Evolutionary conservation across 2,329 filamentous ascomycete species (phyloP).

Genomic region (Botrytis deweyae): DNA sequence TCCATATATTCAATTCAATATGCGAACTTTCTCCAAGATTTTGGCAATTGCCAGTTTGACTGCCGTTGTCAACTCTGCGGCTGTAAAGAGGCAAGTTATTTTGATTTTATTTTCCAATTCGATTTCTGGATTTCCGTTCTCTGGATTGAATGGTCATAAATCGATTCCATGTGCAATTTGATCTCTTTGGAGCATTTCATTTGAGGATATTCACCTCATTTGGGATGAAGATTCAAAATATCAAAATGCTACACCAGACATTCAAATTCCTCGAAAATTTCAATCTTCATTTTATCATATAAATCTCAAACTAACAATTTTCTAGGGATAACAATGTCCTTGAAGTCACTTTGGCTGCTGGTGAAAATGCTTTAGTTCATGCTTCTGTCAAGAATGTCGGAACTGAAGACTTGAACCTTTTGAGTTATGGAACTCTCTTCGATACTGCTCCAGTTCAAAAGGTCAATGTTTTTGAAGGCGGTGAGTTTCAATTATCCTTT

Average conservation of each 20-base stretch:
- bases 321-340: conserved; percentile 35
- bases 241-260: background rate
- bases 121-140: too few species aligned
- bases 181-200: background rate
- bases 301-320: conserved; percentile 26
- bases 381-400: conserved; percentile 45
- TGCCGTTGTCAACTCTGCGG: conserved; percentile 23
- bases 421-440: conserved; percentile 45
- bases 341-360: conserved; percentile 33
- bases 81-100: conserved; percentile 8
- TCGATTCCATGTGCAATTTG: background rate
- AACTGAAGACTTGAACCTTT: conserved; percentile 41
- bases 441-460: conserved; percentile 46
- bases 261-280: background rate
- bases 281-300: background rate
- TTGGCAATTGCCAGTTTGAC: conserved; percentile 23
- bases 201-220: too few species aligned
- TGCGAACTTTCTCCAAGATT: conserved; percentile 13
- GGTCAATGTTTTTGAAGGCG: conserved; percentile 39
- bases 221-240: background rate
- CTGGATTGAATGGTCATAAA: background rate
- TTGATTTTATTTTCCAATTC: background rate
- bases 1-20: background rate
- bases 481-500: conserved; percentile 34
- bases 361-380: conserved; percentile 42